These are phyloP conservation scores for Combretum micranthum DNA, from an alignment of 345 rosid genomes.

Conservation along the genomic window DNA sequence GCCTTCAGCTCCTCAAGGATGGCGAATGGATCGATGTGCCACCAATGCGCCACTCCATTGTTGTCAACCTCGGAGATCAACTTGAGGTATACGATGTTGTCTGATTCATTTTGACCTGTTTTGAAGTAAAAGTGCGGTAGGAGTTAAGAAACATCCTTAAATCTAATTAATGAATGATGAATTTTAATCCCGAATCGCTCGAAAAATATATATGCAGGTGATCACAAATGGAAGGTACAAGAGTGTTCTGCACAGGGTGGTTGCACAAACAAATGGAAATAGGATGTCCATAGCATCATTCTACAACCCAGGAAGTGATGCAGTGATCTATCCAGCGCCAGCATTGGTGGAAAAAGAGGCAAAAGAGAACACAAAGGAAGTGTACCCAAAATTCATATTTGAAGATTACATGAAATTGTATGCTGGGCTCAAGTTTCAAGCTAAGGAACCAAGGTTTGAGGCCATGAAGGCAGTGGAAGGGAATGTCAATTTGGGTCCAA, in stretches of 20 bases:
- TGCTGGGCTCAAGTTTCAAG: slow-evolving; percentile 60
- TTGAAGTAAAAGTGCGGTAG: neutral
- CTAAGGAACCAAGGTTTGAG: slow-evolving; percentile 90
- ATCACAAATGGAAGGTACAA: slow-evolving; percentile 92
- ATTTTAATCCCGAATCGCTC: too few relatives aligned
- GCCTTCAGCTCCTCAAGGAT: slow-evolving; percentile 90
- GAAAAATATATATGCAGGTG: slow-evolving; percentile 33
- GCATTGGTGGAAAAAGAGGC: slow-evolving; percentile 42
- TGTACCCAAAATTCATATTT: slow-evolving; percentile 74
- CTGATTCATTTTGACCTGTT: neutral
- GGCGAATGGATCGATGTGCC: slow-evolving; percentile 88
- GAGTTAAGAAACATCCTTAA: neutral
- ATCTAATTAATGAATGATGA: too few relatives aligned
- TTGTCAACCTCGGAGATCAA: slow-evolving; percentile 88
- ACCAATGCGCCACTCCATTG: slow-evolving; percentile 83
- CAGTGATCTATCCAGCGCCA: slow-evolving; percentile 77
- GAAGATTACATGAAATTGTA: slow-evolving; percentile 91
- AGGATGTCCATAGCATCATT: slow-evolving; percentile 93
- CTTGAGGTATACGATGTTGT: slow-evolving; percentile 44
- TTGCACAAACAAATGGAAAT: slow-evolving; percentile 61
- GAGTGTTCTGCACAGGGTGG: slow-evolving; percentile 84
- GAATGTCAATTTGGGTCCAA: slow-evolving; percentile 16
- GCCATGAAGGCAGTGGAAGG: slow-evolving; percentile 59
- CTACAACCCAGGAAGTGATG: slow-evolving; percentile 86
- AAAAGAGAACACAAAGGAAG: slow-evolving; percentile 17